Evolutionary conservation across 768 basidiomycete species (phyloP).

Genomic region (Lactarius akahatsu): DNA sequence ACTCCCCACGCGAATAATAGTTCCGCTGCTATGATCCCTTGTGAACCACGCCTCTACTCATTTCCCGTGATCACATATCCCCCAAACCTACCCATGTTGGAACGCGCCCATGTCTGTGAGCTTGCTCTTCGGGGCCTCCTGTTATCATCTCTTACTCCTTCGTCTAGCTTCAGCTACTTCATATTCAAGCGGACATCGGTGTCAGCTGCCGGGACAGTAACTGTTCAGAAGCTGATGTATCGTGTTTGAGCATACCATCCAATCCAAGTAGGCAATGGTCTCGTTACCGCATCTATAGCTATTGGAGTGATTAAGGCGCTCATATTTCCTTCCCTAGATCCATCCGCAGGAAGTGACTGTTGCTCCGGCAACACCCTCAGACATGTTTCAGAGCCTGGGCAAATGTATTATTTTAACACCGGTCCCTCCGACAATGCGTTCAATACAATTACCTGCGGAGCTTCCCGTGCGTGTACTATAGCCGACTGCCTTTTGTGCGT

Average conservation of each 20-base stretch:
- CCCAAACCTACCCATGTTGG: neutral
- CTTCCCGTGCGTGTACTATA: slow-evolving; percentile 2
- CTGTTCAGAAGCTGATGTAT: neutral
- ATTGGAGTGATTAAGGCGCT: neutral
- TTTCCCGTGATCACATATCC: neutral
- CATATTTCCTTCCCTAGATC: neutral
- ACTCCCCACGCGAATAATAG: neutral
- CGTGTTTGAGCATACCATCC: neutral
- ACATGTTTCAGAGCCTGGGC: neutral
- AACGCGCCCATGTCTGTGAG: neutral
- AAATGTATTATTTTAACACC: neutral
- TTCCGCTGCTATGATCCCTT: neutral
- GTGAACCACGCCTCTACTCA: neutral
- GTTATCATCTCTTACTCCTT: neutral
- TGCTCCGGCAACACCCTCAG: slow-evolving; percentile 1
- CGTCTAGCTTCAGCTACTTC: neutral
- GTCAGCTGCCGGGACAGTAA: neutral
- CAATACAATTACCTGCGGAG: neutral
- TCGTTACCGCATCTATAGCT: too few relatives aligned
- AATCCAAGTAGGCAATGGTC: neutral
- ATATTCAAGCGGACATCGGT: neutral
- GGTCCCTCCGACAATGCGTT: neutral
- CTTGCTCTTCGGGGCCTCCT: too few relatives aligned
- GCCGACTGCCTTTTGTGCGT: neutral
- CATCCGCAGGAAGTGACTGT: neutral